Evolutionary conservation across 2,329 filamentous ascomycete species (phyloP), one percentile per base, ranked within the genome.

Genomic region (Pseudogymnoascus sp.): DNA sequence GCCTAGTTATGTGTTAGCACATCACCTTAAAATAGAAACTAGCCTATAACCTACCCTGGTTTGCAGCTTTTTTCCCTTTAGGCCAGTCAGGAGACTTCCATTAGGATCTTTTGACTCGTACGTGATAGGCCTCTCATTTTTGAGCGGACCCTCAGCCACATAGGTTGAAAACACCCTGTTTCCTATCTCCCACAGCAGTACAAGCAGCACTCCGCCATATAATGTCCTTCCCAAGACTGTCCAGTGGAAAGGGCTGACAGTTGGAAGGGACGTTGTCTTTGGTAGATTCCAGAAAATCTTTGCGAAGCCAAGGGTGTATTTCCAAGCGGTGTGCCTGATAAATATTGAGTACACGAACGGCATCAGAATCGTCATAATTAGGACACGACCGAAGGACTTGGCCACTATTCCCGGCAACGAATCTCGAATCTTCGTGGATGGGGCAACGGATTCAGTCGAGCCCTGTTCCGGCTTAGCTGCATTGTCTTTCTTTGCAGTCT

Each of bases 21-120:
- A 38, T 2, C 36, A 36, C 28, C 14, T 40, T 43, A 42, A 40
- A 36, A n/a, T 40, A 0, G 28, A 42, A 5, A 18, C 5, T 31
- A n/a, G 28, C 1, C 34, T 12, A 9, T 6, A 12, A 73, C 80
- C 69, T 76, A 89, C 88, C 76, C 85, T 87, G 65, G 90, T 86
- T 8, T 90, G 80, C 7, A 90, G 81, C 74, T 93, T 95, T 77
- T 92, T 95, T 67, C 88, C 88, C 73, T 88, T 93, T 53, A 97
- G 75, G 0, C 93, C 93, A 63, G 87, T 91, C 59, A 97, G 75
- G 28, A 97, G 80, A 72, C 90, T 96, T 37, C 91, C 92, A 71
- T 96, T 97, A 0, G 93, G 91, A 74, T 97, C 93, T 72, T 90
- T 95, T 14, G 91, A 90, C 68, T 93, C 90, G 16, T 84, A 83